Evolutionary conservation across 2,329 filamentous ascomycete species (phyloP).

Genomic region (Trichoderma simmonsii): DNA sequence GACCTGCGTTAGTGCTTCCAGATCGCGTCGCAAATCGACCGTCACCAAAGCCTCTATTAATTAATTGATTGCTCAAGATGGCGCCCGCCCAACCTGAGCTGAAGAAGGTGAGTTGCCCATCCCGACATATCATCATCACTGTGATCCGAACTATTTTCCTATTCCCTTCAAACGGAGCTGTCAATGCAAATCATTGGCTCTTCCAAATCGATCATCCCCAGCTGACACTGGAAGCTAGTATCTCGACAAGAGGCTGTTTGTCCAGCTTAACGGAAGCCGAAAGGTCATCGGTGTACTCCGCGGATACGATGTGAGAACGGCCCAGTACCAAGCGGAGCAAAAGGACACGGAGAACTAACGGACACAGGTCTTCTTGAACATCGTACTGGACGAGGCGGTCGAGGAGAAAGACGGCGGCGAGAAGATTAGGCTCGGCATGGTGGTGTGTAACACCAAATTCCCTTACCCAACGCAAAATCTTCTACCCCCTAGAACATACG

Average conservation of each 20-base stretch:
- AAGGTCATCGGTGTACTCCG: conserved; percentile 93
- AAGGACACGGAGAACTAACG: conserved; percentile 49
- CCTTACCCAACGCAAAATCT: too few relatives aligned
- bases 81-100: conserved; percentile 98
- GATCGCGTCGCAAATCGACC: conserved; percentile 30
- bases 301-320: conserved; percentile 80
- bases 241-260: conserved; percentile 97
- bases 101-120: conserved; percentile 70
- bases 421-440: conserved; percentile 88
- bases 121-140: not conserved
- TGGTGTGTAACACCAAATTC: conserved; percentile 57
- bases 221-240: conserved; percentile 60
- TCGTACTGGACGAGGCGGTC: conserved; percentile 93
- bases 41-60: conserved; percentile 20
- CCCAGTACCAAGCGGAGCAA: not conserved
- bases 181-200: not conserved
- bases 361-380: conserved; percentile 88
- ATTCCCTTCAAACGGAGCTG: not conserved
- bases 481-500: not conserved
- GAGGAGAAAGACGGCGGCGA: conserved; percentile 92
- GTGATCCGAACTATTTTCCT: fast-evolving
- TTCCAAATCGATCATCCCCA: not conserved
- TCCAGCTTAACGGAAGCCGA: conserved; percentile 95
- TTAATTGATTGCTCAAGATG: conserved; percentile 60
- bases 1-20: conserved; percentile 22